Base-by-base conservation (phyloP, 495 filamentous ascomycete genomes). In the Penicillium macrosclerotiorum region DNA sequence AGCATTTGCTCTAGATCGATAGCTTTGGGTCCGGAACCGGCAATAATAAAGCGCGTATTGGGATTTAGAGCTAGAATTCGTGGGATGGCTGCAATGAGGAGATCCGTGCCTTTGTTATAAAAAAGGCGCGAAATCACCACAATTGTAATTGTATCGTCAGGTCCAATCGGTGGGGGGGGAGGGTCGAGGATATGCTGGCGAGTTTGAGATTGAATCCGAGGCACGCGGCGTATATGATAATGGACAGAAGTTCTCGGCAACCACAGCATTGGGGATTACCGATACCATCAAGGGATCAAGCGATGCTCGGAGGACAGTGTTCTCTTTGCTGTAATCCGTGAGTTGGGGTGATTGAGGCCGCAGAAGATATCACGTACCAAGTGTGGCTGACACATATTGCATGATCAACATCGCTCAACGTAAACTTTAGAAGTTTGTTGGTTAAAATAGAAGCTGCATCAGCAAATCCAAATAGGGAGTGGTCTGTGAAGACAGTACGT, bases 1-100 rank as follows among this genome's bases (percentile, higher is more conserved):
- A 98, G 75, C 89, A 96, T 98, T 57, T 98, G 93, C 60, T 98
- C 91, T 1, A 98, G 69, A 64, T 98, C 93, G 51, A 98, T 98
- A 13, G 92, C 89, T 67, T 97, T 96, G 14, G 93, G 93, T 0
- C 93, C 93, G 4, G 87, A 91, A 5, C 93, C 93, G 23, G 88
- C 93, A 55, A 98, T 96, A 60, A 98, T 90, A 66, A 98, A 98
- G 35, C 90, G 90, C 2, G 95, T 92, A 62, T 97, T 89, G 0
- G 89, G 88, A 61, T 98, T 88, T 17, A 80, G 78, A 19, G 88
- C 82, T 17, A 95, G 79, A 24, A 98, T 95, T 38, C 90, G 86
- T 2, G 93, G 93, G 31, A 98, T 93, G 5, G 90, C 87, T 17
- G 93, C 92, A 22, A 95, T 94, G 0, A 98, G 77, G 0, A 98